Base-by-base conservation (phyloP, 495 filamentous ascomycete species). In the Pseudotulostoma volvatum region DNA sequence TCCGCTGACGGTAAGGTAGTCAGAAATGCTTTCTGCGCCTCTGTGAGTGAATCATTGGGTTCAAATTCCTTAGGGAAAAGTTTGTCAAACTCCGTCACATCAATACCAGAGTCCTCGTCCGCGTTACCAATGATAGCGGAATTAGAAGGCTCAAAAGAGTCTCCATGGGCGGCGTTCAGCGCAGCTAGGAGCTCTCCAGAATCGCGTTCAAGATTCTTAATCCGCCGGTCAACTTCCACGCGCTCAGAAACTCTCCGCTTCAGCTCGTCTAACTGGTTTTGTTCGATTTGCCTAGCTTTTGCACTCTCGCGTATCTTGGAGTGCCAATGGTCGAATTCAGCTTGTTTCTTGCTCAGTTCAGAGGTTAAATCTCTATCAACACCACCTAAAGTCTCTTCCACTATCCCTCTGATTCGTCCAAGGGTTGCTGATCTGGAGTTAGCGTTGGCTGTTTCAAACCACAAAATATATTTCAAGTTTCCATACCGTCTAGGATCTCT, bases 311-410 rank as follows among this genome's bases (percentile, higher is more conserved):
- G 77, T 33, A 97, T 75, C 17, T 75, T 71, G 17, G 67, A 58
- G 50, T 93, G 83, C 39, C 84, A 74, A 19, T 72, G 60, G 46
- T 88, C 83, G 41, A 93, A 77, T 13, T 74, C 67, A 19, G 79
- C 73, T 62, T 95, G 88, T 47, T 93, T 93, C 31, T 74, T 67
- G 25, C 73, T 76, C 20, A 92, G 63, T 42, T 79, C 79, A n/a
- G 68, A 63, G 15, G 79, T 74, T 52, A 93, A 82, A 30, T 81
- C 74, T 16, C 71, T 64, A 30, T 84, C 73, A 17, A 83, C 78
- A 35, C 79, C 72, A 7, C 71, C 70, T 9, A 97, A 46, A 21
- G 57, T 50, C 25, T 67, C 62, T 37, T 66, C 59, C 4, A 67
- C 58, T 36, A 66, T 50, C 1, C 54, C 23, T 34, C 47, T 57